These are phyloP conservation scores for Datura wrightii DNA, from an alignment of 257 asterid species.

Conservation along the genomic window DNA sequence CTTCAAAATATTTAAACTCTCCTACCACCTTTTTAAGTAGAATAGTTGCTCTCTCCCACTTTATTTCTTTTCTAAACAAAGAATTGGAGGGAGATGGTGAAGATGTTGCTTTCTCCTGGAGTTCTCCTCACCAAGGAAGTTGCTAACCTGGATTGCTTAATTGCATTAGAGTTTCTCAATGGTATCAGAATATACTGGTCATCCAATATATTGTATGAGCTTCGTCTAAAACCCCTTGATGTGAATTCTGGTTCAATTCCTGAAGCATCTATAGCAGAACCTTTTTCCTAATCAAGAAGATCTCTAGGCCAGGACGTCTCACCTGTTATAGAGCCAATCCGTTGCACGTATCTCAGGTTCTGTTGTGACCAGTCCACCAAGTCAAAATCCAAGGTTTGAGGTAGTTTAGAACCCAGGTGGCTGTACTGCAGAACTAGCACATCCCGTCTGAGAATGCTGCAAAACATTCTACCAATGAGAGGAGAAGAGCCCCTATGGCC, in stretches of 20 bases:
- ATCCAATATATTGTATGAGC: constrained; percentile 50
- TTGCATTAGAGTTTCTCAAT: constrained; percentile 47
- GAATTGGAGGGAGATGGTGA: not conserved
- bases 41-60: no score
- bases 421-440: no score
- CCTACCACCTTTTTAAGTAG: no score
- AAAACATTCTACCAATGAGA: no score
- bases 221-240: constrained; percentile 55
- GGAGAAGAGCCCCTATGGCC: constrained; percentile 65
- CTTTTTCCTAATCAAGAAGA: constrained; percentile 67
- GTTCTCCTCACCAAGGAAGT: constrained; percentile 62
- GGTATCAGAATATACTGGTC: constrained; percentile 39
- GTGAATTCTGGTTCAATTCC: constrained; percentile 51
- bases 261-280: constrained; percentile 52
- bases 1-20: no score
- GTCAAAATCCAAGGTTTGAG: no score
- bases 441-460: not conserved
- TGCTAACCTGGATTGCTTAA: constrained; percentile 54
- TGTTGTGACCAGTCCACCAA: no score
- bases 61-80: no score
- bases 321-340: constrained; percentile 70
- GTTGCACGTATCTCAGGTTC: constrained; percentile 54
- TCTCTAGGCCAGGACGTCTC: constrained; percentile 42
- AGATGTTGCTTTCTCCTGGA: constrained; percentile 67
- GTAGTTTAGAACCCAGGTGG: no score